phyloP scores from a whole-genome alignment of 1,284 basidiomycete species.

The Inonotus hispidus region DNA sequence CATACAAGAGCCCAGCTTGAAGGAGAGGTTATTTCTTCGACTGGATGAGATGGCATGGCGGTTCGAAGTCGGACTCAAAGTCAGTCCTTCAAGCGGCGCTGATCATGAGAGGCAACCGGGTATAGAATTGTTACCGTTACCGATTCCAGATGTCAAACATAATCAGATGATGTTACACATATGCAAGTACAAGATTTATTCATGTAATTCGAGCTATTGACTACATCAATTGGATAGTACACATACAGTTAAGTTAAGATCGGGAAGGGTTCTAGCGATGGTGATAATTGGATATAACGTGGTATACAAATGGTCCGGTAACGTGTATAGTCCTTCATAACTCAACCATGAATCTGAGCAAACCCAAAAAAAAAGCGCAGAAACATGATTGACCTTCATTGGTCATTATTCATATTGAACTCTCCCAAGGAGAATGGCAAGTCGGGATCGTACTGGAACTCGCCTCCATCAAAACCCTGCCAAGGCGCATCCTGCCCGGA shows the following conservation, averaged over 20 bases:
- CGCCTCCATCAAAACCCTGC: constrained; percentile 66
- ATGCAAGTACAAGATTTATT: background rate
- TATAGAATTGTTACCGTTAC: background rate
- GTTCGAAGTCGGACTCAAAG: constrained; percentile 10
- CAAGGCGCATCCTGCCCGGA: constrained; percentile 59
- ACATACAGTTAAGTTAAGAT: constrained; percentile 2
- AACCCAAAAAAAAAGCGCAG: background rate
- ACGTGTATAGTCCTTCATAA: background rate
- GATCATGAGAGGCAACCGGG: background rate
- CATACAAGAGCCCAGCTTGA: constrained; percentile 78
- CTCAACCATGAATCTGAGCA: background rate
- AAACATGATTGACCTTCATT: constrained; percentile 2
- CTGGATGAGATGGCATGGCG: constrained; percentile 54
- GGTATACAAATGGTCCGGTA: background rate
- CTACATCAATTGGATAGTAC: background rate
- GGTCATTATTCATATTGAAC: constrained; percentile 1
- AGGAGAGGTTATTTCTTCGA: constrained; percentile 69
- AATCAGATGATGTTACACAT: background rate
- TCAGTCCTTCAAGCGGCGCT: background rate
- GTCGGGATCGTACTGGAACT: constrained; percentile 70
- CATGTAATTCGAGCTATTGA: background rate
- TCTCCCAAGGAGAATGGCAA: constrained; percentile 56
- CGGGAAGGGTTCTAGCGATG: background rate
- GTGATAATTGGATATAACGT: background rate
- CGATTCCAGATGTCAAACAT: background rate